Base-by-base conservation (phyloP, 345 rosid genomes). In the Citropsis articulata region DNA sequence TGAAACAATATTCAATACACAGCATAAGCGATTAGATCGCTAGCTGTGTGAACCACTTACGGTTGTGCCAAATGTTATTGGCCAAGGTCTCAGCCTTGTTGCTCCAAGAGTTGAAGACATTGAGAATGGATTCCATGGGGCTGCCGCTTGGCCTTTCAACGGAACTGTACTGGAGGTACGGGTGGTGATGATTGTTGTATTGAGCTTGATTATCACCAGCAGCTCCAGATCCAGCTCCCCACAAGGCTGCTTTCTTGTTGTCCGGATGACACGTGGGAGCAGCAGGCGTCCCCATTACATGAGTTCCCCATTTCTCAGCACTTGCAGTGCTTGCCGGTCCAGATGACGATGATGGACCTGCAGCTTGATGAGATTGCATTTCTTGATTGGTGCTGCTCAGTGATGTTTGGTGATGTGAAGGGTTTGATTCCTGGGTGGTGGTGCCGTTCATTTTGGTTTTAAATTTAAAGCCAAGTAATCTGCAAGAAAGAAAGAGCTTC, bases 161-260 rank as follows among this genome's bases (percentile, higher is more conserved):
- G 3, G 90, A 89, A 42, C 69, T 77, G 67, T 80, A 83, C 38
- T 81, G 86, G 30, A 90, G 27, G 57, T 90, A 90, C 6, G 91
- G 93, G 21, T 90, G 89, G 25, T 85, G 90, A 31, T 89, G 89
- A 24, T 83, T 86, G 62, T 42, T 59, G 40, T 71, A 12, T 19
- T 79, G 82, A 63, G 86, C 85, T 57, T 77, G 81, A 42, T 80
- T 78, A 24, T 48, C 62, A 30, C 31, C 65, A 24, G 33, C 82
- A 2, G 48, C 68, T 33, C 10, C 66, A 2, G 48, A 64, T 33
- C 10, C 66, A 16, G 82, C 88, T 0, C 92, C 93, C 90, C 89
- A 88, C 25, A 85, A 53, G 66, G 93, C 91, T 1, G 93, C 91
- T 74, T 88, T 88, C 79, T 86, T 81, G 86, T 88, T 90, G 75